Evolutionary conservation across 352 stramenopile species (phyloP), one percentile per base, ranked within the genome.

Genomic region (Phytophthora syringae): DNA sequence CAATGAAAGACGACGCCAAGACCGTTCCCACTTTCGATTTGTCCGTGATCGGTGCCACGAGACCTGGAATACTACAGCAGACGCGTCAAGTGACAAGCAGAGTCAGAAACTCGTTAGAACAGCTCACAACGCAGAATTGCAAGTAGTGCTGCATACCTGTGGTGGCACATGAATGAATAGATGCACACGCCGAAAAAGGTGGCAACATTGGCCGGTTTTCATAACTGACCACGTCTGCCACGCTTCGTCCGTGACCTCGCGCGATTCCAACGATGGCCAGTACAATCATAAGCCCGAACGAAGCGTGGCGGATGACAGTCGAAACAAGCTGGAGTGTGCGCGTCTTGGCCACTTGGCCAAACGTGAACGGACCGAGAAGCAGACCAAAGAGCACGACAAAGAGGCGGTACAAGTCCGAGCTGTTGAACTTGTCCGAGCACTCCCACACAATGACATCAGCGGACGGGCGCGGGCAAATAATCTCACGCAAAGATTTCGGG

Each of bases 81-180:
- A 45, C 40, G 18, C 7, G 43, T 51, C 18, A 27, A 27, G 5
- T 3, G 1, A 0, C 20, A 47, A 13, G 15, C 7, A 57, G 25
- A 52, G 6, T 24, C 12, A 44, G 22, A 15, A 25, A 9, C 12
- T 24, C 20, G 21, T 58, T 44, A 64, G 44, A 20, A 39, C 32
- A 10, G 12, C 9, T 18, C 13, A 48, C 2, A 12, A 18, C 15
- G 42, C 16, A 12, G 9, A 32, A 32, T 10, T 32, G 9, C 27
- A 32, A 51, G 13, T 16, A 47, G 20, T 9, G 11, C 20, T 22
- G 12, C 25, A 12, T 68, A 94, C 86, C 86, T 95, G 78, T 96
- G 88, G 60, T 96, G 88, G 64, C 88, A 96, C 88, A 96, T 96
- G 80, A 96, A 96, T 30, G 88, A 94, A 65, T 96, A 96, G 58